phyloP scores from a whole-genome alignment of 345 rosid species.

The Lepidium didymum region DNA sequence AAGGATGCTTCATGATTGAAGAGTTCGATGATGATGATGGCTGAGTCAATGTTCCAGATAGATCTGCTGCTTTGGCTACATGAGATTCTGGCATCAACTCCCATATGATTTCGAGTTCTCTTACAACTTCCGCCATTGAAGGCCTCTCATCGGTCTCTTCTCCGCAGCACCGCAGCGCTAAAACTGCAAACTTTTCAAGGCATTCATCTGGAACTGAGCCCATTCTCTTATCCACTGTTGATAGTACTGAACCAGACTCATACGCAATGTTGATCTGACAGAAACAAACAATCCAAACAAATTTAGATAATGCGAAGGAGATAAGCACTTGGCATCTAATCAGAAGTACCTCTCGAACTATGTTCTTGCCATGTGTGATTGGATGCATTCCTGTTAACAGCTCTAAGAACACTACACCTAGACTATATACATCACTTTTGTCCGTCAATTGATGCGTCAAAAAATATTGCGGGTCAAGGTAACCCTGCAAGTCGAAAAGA shows the following conservation, averaged over 20 bases:
- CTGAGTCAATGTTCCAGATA: slow-evolving; percentile 19
- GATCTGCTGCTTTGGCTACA: slow-evolving; percentile 19
- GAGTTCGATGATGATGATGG: slow-evolving; percentile 50
- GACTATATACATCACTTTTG: slow-evolving; percentile 95
- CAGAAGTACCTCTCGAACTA: slow-evolving; percentile 74
- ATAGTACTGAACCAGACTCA: slow-evolving; percentile 68
- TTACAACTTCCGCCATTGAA: slow-evolving; percentile 82
- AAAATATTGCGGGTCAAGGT: slow-evolving; percentile 95
- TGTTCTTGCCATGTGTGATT: slow-evolving; percentile 88
- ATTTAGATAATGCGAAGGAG: not conserved
- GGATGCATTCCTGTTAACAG: slow-evolving; percentile 94
- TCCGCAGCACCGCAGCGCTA: slow-evolving; percentile 71
- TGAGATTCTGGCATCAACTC: slow-evolving; percentile 46
- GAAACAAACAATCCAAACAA: not conserved
- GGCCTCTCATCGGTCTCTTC: slow-evolving; percentile 77
- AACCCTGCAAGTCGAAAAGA: slow-evolving; percentile 54
- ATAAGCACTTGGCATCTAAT: not conserved
- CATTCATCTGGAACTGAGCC: slow-evolving; percentile 90
- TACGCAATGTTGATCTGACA: slow-evolving; percentile 60
- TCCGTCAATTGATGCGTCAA: slow-evolving; percentile 89
- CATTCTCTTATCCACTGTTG: slow-evolving; percentile 74
- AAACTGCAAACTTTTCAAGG: slow-evolving; percentile 58
- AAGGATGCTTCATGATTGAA: slow-evolving; percentile 38
- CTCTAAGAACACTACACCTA: slow-evolving; percentile 90
- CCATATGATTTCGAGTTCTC: slow-evolving; percentile 78